These are phyloP conservation scores for Geotrichum klebahnii DNA, from an alignment of 1,139 yeast species.

Conservation along the genomic window DNA sequence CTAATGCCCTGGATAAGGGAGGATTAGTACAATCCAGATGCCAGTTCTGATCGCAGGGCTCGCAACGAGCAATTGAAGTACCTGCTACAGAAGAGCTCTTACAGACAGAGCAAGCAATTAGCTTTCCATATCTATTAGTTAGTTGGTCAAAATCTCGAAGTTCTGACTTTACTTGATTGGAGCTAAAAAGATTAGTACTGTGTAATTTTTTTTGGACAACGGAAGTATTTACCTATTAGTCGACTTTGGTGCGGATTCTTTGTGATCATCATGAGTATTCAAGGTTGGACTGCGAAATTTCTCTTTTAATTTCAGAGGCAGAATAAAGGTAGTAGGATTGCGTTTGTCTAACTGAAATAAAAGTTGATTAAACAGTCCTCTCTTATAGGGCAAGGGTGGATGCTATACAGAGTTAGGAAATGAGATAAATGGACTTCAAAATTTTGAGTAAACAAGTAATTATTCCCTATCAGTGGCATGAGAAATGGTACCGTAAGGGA, in stretches of 20 bases:
- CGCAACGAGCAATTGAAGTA: constrained; percentile 66
- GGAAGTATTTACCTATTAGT: constrained; percentile 35
- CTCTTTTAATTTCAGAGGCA: constrained; percentile 68
- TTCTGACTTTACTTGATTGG: constrained; percentile 40
- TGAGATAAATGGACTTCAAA: constrained; percentile 10
- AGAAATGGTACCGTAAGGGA: no score
- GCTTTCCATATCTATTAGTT: constrained; percentile 60
- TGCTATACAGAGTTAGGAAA: no score
- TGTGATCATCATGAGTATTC: constrained; percentile 67
- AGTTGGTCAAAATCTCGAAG: constrained; percentile 62
- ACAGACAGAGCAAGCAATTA: constrained; percentile 72
- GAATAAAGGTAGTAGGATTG: constrained; percentile 68
- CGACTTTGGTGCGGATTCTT: constrained; percentile 56
- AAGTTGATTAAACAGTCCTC: constrained; percentile 58
- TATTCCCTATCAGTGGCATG: no score
- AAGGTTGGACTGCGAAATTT: constrained; percentile 69
- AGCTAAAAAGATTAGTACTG: background rate
- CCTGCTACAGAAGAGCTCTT: constrained; percentile 60
- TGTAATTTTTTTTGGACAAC: background rate
- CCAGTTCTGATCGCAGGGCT: constrained; percentile 83
- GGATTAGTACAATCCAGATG: constrained; percentile 84
- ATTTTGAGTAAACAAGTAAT: no score
- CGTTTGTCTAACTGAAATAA: constrained; percentile 53
- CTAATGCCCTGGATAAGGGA: constrained; percentile 70
- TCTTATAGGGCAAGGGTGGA: constrained; percentile 38